A percentile compares a stretch with the other conserved stretches of the same genome.
Conservation (phyloP, 352 stramenopile species). For the Globisporangium irregulare region DNA sequence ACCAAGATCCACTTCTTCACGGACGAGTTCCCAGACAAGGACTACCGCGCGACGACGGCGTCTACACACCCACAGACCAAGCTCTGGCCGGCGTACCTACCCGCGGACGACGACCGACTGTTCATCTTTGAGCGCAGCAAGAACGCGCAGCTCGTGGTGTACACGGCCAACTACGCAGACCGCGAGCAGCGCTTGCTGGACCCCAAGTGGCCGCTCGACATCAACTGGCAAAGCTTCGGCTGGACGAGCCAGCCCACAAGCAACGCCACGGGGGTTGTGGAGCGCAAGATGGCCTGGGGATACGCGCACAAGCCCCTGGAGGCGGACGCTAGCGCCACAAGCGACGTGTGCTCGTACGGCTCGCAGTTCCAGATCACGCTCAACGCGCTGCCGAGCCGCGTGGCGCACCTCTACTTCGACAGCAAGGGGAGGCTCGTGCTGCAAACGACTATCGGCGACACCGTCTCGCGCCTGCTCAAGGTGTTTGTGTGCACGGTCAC, state of each 20-base stretch:
- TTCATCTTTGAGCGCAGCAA: slow-evolving; percentile 80
- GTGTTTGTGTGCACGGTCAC: slow-evolving; percentile 67
- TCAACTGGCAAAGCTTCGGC: slow-evolving; percentile 82
- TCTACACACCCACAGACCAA: slow-evolving; percentile 58
- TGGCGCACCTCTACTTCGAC: slow-evolving; percentile 56
- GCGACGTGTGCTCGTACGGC: slow-evolving; percentile 12
- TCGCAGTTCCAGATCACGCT: slow-evolving; percentile 58
- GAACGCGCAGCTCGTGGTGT: slow-evolving; percentile 79
- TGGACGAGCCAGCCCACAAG: slow-evolving; percentile 65
- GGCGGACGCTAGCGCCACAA: background rate
- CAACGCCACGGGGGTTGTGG: slow-evolving; percentile 63
- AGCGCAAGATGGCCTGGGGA: slow-evolving; percentile 66
- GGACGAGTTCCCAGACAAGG: slow-evolving; percentile 63
- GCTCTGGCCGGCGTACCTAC: slow-evolving; percentile 68
- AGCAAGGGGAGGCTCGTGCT: slow-evolving; percentile 49
- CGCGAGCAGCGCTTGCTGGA: slow-evolving; percentile 44
- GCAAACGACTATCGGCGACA: slow-evolving; percentile 48
- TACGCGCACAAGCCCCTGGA: slow-evolving; percentile 52
- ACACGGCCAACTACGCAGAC: slow-evolving; percentile 65
- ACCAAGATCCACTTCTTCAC: slow-evolving; percentile 54
- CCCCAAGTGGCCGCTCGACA: slow-evolving; percentile 65
- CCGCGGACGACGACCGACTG: slow-evolving; percentile 53
- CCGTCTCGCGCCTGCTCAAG: slow-evolving; percentile 59
- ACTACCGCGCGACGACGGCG: slow-evolving; percentile 61
- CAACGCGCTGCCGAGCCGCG: slow-evolving; percentile 59